A percentile compares a stretch with the other conserved stretches of the same genome.
phyloP scores from a whole-genome alignment of 2,329 filamentous ascomycete species.

The Ophiostoma tasmaniense region DNA sequence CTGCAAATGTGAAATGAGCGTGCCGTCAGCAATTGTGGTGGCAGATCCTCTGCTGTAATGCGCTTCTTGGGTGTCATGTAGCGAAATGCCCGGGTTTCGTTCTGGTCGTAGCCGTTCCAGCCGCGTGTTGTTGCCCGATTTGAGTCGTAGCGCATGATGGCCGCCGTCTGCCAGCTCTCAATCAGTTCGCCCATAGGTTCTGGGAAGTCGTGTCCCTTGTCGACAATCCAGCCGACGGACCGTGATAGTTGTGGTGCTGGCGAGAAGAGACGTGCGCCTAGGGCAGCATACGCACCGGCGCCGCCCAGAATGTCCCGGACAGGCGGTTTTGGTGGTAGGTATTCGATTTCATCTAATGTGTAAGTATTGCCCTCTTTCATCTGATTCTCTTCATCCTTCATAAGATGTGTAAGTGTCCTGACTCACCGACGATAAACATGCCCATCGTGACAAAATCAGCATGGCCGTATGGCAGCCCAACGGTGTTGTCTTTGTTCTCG shows the following conservation, averaged over 20 bases:
- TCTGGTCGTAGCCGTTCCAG: constrained; percentile 77
- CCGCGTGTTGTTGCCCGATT: constrained; percentile 73
- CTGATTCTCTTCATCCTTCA: background rate
- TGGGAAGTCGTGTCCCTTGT: constrained; percentile 84
- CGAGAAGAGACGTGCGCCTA: constrained; percentile 83
- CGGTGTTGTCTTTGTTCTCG: background rate
- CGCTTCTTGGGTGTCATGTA: constrained; percentile 83
- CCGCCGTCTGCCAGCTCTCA: constrained; percentile 66
- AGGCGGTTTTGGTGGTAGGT: constrained; percentile 57
- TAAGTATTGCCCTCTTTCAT: background rate
- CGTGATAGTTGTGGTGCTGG: constrained; percentile 56
- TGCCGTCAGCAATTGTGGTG: constrained; percentile 56
- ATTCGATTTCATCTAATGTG: constrained; percentile 78
- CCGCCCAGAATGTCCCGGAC: constrained; percentile 77
- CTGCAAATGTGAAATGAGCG: constrained; percentile 85
- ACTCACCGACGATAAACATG: constrained; percentile 65
- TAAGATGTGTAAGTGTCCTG: background rate
- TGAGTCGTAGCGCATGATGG: constrained; percentile 56
- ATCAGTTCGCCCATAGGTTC: constrained; percentile 54
- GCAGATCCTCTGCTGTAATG: constrained; percentile 64
- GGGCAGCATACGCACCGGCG: constrained; percentile 74
- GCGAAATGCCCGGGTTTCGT: constrained; percentile 59
- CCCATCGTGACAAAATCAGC: constrained; percentile 62
- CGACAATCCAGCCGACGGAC: constrained; percentile 81
- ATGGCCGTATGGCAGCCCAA: constrained; percentile 11